Percentiles rank a stretch among this genome's conserved stretches.
Evolutionary conservation across 164 flowering plant genomes (phyloP).

Genomic region (Umbellularia californica): DNA sequence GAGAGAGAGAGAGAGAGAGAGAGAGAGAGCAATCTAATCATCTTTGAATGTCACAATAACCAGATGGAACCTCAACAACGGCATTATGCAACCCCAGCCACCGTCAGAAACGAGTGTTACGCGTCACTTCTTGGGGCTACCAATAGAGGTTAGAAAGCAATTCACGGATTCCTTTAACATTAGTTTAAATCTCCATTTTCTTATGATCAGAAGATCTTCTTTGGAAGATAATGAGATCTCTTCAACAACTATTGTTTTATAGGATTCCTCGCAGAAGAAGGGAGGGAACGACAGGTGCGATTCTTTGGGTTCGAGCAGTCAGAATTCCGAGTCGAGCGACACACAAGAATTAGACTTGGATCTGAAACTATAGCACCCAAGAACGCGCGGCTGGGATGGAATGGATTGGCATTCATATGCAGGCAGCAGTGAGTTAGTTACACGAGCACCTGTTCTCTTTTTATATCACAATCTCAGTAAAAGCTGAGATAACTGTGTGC

Average conservation of each 20-base stretch:
- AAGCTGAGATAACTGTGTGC: background rate
- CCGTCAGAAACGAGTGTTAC: constrained; percentile 33
- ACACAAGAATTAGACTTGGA: constrained; percentile 64
- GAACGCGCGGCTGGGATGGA: background rate
- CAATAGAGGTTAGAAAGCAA: constrained; percentile 24
- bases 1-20: background rate
- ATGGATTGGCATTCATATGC: background rate
- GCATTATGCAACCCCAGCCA: constrained; percentile 32
- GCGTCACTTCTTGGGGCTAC: constrained; percentile 31
- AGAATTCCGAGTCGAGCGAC: constrained; percentile 56
- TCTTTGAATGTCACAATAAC: constrained; percentile 3
- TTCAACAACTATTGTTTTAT: background rate
- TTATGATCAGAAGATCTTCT: background rate
- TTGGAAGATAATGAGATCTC: background rate
- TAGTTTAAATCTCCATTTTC: background rate
- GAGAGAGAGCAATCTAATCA: background rate
- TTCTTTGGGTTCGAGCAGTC: constrained; percentile 55
- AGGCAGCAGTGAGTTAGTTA: background rate
- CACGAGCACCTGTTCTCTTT: background rate
- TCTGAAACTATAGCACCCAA: constrained; percentile 36
- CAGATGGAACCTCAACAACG: constrained; percentile 40
- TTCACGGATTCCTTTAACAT: background rate
- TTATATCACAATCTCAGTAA: constrained; percentile 6
- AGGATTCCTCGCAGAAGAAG: constrained; percentile 36
- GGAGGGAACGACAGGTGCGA: constrained; percentile 32